phyloP scores from a whole-genome alignment of 2,329 filamentous ascomycete genomes.

The Ilyonectria sp. region DNA sequence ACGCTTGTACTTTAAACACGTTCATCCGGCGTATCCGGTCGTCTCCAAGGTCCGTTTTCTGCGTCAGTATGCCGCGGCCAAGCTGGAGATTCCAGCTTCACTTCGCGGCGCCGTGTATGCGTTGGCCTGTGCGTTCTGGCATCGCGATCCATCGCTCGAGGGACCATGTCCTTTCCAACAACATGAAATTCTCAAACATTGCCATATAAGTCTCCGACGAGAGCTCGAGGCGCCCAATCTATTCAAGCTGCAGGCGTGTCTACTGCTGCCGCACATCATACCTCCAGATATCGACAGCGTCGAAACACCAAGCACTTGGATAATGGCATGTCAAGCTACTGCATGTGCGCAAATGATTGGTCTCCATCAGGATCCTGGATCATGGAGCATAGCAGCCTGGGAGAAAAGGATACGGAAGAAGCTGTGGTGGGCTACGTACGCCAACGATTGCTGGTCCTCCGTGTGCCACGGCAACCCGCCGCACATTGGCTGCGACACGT shows the following conservation, averaged over 20 bases:
- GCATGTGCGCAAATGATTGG: slow-evolving; percentile 63
- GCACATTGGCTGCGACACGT: slow-evolving; percentile 58
- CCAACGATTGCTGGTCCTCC: slow-evolving; percentile 61
- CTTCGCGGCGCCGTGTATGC: slow-evolving; percentile 62
- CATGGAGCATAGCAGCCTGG: slow-evolving; percentile 59
- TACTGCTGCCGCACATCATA: slow-evolving; percentile 62
- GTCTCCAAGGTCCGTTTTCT: slow-evolving; percentile 62
- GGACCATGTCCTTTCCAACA: slow-evolving; percentile 56
- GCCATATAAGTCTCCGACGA: slow-evolving; percentile 59
- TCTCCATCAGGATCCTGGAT: slow-evolving; percentile 59
- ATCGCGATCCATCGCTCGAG: slow-evolving; percentile 51
- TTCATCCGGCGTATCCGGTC: slow-evolving; percentile 61
- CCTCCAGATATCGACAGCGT: slow-evolving; percentile 62
- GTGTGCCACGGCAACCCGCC: slow-evolving; percentile 64
- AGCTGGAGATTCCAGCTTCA: slow-evolving; percentile 59
- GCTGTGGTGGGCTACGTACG: slow-evolving; percentile 62
- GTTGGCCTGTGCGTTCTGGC: slow-evolving; percentile 60
- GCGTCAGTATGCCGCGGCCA: slow-evolving; percentile 55
- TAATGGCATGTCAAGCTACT: slow-evolving; percentile 59
- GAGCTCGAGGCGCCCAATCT: slow-evolving; percentile 64
- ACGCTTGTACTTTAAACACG: slow-evolving; percentile 61
- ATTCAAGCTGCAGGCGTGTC: slow-evolving; percentile 62
- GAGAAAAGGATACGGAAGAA: slow-evolving; percentile 61
- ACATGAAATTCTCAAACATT: slow-evolving; percentile 58
- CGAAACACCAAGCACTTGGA: slow-evolving; percentile 63